Evolutionary conservation across 345 rosid species (phyloP), one percentile per base, ranked within the genome.

Genomic region (Bruguiera gymnorhiza): DNA sequence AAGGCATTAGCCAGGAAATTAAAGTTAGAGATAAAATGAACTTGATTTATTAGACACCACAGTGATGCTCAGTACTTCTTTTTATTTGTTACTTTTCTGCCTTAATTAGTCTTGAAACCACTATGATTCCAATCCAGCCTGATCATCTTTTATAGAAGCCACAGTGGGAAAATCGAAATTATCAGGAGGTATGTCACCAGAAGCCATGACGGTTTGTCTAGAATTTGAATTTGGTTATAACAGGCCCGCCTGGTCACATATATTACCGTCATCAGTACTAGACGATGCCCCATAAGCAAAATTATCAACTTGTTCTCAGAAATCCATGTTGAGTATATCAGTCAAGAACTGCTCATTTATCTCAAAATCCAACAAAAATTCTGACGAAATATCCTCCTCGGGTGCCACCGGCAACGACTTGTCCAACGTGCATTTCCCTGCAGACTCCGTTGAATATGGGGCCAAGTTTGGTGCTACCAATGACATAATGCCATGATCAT

Each of bases 351-450:
- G 54, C 19, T 65, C 72, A 9, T 65, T 65, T 60, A 73, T 61
- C 61, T 64, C 54, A 6, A 73, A 68, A 60, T 78, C 81, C 20
- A 60, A 21, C 29, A 1, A 23, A 34, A 19, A 18, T 48, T 77
- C 59, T 0, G 36, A 43, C 0, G 69, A 56, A 68, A 50, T 36
- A 11, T 51, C 59, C 63, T 8, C 51, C 15, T 48, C 8, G 19
- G 4, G 10, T 26, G 56, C 1, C 1, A 8, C 39, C 26, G 67
- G 18, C 15, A 46, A 62, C 37, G 30, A 62, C 2, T 23, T 23
- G 5, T 23, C 7, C 1, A 36, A 36, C 1, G 8, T 36, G 0
- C 1, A 36, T 7, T 36, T 6, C 39, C 1, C 39, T 6, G 39
- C n/a, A n/a, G n/a, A n/a, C n/a, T n/a, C 3, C 30, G 21, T 7